These are phyloP conservation scores for Circinella umbellata DNA, from an alignment of 371 early-diverging fungal species.

Conservation along the genomic window DNA sequence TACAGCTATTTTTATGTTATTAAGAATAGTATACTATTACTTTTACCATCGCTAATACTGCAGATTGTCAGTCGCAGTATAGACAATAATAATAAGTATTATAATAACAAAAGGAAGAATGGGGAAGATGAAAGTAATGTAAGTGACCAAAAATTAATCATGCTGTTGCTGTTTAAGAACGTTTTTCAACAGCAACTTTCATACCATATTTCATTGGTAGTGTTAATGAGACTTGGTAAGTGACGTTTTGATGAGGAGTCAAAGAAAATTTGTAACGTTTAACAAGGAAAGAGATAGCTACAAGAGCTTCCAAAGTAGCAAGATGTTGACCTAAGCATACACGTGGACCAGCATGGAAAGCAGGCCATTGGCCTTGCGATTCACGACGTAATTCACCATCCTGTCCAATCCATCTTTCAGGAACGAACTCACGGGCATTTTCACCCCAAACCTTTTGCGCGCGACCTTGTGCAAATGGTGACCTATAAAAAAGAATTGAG, in stretches of 20 bases:
- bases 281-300: conserved; percentile 49
- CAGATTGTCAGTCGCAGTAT: no score
- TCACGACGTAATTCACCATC: conserved; percentile 34
- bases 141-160: background rate
- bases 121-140: background rate
- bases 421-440: conserved; percentile 61
- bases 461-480: conserved; percentile 59
- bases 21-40: no score
- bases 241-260: conserved; percentile 45
- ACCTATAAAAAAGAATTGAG: no score
- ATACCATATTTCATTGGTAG: conserved; percentile 60
- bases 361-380: conserved; percentile 38
- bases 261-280: conserved; percentile 53
- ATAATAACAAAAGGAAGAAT: no score
- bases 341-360: conserved; percentile 61
- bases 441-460: conserved; percentile 60
- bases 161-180: conserved; percentile 4
- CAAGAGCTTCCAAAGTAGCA: conserved; percentile 60
- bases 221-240: conserved; percentile 46
- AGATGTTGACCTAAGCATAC: conserved; percentile 45
- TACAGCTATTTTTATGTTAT: no score
- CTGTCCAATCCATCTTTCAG: conserved; percentile 59
- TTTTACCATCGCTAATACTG: no score
- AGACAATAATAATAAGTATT: no score
- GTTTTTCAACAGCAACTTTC: conserved; percentile 43